Percentiles rank a stretch among this genome's conserved stretches.
Conservation (phyloP, 2,329 filamentous ascomycete genomes). For the Cadophora sp. region DNA sequence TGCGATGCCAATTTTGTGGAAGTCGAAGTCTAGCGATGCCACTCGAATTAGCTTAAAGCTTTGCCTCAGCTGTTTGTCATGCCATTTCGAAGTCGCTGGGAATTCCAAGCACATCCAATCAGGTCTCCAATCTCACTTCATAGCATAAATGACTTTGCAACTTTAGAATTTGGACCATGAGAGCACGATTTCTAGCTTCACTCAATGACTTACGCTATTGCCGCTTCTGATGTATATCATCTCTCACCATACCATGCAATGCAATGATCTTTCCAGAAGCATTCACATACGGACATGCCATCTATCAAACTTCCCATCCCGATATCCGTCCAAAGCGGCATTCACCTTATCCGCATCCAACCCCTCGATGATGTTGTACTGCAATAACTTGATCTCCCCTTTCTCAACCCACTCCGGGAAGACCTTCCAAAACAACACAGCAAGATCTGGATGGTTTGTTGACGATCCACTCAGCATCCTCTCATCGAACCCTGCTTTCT, state of each 20-base stretch:
- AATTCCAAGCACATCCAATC: background rate
- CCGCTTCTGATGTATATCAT: too few species aligned
- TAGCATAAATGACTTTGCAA: too few species aligned
- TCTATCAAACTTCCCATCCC: slow-evolving; percentile 44
- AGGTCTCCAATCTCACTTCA: too few species aligned
- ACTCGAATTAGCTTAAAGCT: background rate
- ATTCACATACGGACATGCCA: slow-evolving; percentile 18
- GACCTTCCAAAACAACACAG: slow-evolving; percentile 44
- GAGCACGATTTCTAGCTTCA: background rate
- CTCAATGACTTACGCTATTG: too few species aligned
- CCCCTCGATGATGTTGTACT: slow-evolving; percentile 46
- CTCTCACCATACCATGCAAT: background rate
- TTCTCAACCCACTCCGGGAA: slow-evolving; percentile 43
- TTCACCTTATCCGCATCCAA: slow-evolving; percentile 47
- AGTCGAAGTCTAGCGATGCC: too few species aligned
- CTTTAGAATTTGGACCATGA: too few species aligned
- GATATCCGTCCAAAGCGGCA: slow-evolving; percentile 48
- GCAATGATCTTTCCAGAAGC: background rate
- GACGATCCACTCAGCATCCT: slow-evolving; percentile 42
- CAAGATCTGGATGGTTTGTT: slow-evolving; percentile 42
- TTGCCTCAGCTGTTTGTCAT: background rate
- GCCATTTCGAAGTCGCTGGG: background rate
- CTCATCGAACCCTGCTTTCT: slow-evolving; percentile 46
- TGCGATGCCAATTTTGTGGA: background rate
- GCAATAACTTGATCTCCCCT: slow-evolving; percentile 44